These are phyloP conservation scores for Lavandula angustifolia DNA, from an alignment of 257 asterid genomes.

Conservation along the genomic window DNA sequence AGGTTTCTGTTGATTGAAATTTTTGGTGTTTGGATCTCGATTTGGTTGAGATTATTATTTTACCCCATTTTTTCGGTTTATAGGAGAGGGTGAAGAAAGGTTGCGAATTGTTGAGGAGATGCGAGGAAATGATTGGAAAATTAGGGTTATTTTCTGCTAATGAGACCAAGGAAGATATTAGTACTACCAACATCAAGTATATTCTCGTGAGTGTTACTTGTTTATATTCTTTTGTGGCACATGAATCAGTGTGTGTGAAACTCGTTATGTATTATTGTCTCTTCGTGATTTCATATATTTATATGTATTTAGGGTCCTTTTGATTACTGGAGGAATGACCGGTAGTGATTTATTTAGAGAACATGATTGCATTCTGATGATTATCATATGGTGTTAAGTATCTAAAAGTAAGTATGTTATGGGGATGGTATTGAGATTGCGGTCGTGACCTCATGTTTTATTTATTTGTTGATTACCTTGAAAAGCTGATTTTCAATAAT, in stretches of 20 bases:
- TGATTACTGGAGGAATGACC: not conserved
- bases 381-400: constrained; percentile 10
- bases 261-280: not conserved
- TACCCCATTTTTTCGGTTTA: constrained; percentile 7
- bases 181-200: constrained; percentile 83
- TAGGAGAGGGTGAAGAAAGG: constrained; percentile 72
- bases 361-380: constrained; percentile 1
- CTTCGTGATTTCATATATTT: not conserved
- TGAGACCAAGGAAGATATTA: constrained; percentile 89
- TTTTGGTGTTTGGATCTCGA: constrained; percentile 11
- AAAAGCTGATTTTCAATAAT: no score
- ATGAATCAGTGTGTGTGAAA: not conserved
- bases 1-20: constrained; percentile 33
- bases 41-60: not conserved
- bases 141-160: constrained; percentile 83
- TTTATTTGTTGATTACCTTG: not conserved
- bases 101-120: constrained; percentile 62
- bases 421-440: not conserved
- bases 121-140: constrained; percentile 85
- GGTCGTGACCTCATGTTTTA: not conserved
- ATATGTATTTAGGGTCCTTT: not conserved
- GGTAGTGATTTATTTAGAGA: not conserved
- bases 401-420: constrained; percentile 13
- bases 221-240: not conserved
- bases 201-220: constrained; percentile 57